Evolutionary conservation across 2,329 filamentous ascomycete species (phyloP).

Genomic region (Canariomyces notabilis): DNA sequence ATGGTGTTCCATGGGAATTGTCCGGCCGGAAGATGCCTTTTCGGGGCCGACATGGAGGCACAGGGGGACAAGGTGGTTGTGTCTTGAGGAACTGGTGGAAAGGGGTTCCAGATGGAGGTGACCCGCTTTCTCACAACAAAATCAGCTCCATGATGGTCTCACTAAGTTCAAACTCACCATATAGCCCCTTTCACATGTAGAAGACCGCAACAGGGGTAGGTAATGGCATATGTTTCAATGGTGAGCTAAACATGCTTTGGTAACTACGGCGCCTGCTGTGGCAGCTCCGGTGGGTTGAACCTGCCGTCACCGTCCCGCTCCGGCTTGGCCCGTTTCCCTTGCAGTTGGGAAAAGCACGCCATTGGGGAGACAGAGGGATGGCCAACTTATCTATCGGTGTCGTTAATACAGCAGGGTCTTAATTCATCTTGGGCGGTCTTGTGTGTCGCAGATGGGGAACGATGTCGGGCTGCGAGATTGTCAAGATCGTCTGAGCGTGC

Average conservation of each 20-base stretch:
- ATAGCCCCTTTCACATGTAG: too few species aligned
- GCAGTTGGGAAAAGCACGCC: too few species aligned
- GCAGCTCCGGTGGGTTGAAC: neutral
- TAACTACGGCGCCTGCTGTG: neutral
- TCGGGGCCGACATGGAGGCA: slow-evolving; percentile 12
- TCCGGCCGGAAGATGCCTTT: slow-evolving; percentile 21
- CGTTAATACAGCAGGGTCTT: too few species aligned
- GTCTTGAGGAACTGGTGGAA: neutral
- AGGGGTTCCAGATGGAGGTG: too few species aligned
- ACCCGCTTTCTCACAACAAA: too few species aligned
- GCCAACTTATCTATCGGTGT: too few species aligned
- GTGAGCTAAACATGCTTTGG: neutral
- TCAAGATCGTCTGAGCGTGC: neutral
- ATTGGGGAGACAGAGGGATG: too few species aligned
- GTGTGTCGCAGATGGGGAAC: neutral
- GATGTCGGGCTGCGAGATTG: neutral
- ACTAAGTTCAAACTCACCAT: too few species aligned
- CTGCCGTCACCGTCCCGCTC: neutral
- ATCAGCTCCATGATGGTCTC: too few species aligned
- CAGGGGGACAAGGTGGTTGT: slow-evolving; percentile 1
- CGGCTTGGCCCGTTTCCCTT: neutral
- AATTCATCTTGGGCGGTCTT: neutral
- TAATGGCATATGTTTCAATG: neutral
- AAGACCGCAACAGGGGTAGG: neutral
- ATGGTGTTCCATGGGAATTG: slow-evolving; percentile 24